These are phyloP conservation scores for Phaeotremella skinneri DNA, from an alignment of 768 basidiomycete genomes.

Conservation along the genomic window DNA sequence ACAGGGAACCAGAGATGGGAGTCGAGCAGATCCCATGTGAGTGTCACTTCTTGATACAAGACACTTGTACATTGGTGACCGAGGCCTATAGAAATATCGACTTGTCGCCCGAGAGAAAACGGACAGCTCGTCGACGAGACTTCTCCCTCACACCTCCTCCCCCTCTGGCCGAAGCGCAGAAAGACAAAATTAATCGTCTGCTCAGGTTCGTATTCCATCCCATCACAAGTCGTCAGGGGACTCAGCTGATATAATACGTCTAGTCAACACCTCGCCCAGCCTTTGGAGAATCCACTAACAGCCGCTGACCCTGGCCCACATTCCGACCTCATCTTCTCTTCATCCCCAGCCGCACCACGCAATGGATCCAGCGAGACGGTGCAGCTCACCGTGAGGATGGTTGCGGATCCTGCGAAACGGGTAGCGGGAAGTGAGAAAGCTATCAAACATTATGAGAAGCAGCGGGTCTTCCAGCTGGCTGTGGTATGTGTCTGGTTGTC, in stretches of 20 bases:
- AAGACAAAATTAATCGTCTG: background rate
- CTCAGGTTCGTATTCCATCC: background rate
- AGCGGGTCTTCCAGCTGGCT: conserved; percentile 11
- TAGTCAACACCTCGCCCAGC: background rate
- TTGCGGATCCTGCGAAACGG: conserved; percentile 20
- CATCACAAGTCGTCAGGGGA: no score
- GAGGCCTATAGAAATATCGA: no score
- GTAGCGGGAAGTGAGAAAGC: conserved; percentile 18
- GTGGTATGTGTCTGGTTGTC: conserved; percentile 9
- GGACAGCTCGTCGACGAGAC: background rate
- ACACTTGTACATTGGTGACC: no score
- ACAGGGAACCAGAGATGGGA: background rate
- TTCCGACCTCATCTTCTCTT: background rate
- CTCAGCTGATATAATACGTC: background rate
- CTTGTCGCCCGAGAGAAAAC: background rate
- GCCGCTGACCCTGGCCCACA: background rate
- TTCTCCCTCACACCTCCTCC: background rate
- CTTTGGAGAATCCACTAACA: background rate
- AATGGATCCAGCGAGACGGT: conserved; percentile 9
- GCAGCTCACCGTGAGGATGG: conserved; percentile 21
- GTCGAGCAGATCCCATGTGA: conserved; percentile 17
- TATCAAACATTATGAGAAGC: conserved; percentile 17
- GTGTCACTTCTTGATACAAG: no score
- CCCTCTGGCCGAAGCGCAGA: background rate
- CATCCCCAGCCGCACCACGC: background rate